These are phyloP conservation scores for Tagetes erecta DNA, from an alignment of 129 eudicot species.

Conservation along the genomic window DNA sequence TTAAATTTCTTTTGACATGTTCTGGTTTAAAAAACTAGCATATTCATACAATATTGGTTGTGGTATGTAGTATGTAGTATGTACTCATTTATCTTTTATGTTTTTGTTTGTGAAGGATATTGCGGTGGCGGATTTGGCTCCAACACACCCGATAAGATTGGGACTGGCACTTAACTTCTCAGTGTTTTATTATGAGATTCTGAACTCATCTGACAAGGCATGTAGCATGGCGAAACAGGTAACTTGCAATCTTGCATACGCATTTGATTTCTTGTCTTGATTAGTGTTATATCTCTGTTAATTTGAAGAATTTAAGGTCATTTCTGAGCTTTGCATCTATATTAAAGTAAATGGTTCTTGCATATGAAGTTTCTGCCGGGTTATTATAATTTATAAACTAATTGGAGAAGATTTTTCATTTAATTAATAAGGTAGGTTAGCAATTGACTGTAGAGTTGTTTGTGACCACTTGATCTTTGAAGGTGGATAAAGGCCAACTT, in stretches of 20 bases:
- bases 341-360: background rate
- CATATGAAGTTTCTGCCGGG: background rate
- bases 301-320: background rate
- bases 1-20: background rate
- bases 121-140: constrained; percentile 47
- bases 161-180: constrained; percentile 9
- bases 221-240: constrained; percentile 25
- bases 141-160: background rate
- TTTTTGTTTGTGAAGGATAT: constrained; percentile 55
- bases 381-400: background rate
- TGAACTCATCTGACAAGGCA: constrained; percentile 21
- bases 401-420: background rate
- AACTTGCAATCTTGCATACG: background rate
- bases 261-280: background rate
- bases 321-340: background rate
- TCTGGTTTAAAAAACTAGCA: background rate
- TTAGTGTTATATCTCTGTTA: background rate
- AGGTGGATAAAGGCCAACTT: background rate
- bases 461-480: background rate
- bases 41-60: background rate
- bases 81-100: background rate
- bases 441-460: background rate
- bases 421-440: background rate
- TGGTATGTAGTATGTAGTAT: background rate
- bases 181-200: constrained; percentile 10